Conservation (phyloP, 2,329 filamentous ascomycete species). For the Colletotrichum sp. region DNA sequence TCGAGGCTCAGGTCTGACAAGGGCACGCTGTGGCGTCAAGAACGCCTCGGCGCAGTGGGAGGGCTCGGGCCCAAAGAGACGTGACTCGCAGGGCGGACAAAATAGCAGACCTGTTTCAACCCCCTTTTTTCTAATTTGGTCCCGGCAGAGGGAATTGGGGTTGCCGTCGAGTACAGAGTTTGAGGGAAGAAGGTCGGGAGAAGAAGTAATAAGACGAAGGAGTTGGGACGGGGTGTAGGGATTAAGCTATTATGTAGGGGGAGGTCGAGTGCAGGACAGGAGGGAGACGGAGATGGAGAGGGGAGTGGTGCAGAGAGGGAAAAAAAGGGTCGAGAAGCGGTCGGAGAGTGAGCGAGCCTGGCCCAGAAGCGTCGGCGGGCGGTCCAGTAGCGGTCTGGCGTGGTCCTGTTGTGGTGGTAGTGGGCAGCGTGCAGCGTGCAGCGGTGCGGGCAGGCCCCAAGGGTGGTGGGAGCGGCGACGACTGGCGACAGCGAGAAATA, state of each 20-base stretch:
- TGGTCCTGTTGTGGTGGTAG: background rate
- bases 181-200: slow-evolving; percentile 1
- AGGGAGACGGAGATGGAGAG: background rate
- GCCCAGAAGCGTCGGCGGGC: background rate
- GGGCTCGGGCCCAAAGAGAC: slow-evolving; percentile 22
- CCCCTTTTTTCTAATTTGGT: slow-evolving; percentile 17
- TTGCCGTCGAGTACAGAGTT: background rate
- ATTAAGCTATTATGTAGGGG: slow-evolving; percentile 21
- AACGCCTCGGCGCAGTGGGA: slow-evolving; percentile 24
- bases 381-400: slow-evolving; percentile 9
- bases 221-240: slow-evolving; percentile 17
- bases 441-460: background rate
- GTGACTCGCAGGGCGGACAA: slow-evolving; percentile 24
- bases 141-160: background rate
- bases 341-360: background rate
- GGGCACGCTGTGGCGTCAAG: slow-evolving; percentile 23
- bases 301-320: background rate
- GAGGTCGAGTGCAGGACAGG: background rate
- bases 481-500: background rate
- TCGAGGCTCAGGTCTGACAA: slow-evolving; percentile 10
- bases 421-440: background rate
- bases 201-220: slow-evolving; percentile 4
- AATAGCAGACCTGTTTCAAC: slow-evolving; percentile 23
- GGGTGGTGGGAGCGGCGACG: background rate
- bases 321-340: background rate